Evolutionary conservation across 805 yeast genomes (phyloP).

Genomic region (Nakazawaea populi): DNA sequence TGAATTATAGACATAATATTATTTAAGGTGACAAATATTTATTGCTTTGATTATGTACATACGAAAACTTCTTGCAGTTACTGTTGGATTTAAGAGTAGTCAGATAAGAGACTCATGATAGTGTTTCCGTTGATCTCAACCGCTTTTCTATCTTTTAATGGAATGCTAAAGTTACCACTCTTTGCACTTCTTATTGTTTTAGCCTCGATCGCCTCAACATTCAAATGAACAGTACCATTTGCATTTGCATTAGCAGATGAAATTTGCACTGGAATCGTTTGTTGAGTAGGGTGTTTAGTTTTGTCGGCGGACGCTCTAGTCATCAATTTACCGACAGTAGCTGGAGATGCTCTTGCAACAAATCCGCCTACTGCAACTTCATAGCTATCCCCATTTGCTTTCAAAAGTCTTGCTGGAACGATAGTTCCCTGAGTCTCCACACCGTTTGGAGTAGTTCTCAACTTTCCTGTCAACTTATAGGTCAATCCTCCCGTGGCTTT

Average conservation of each 20-base stretch:
- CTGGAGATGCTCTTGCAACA: conserved; percentile 16
- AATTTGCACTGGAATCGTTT: conserved; percentile 10
- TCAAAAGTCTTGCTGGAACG: conserved; percentile 64
- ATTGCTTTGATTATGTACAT: background rate
- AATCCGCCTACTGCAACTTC: conserved; percentile 56
- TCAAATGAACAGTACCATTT: conserved; percentile 8
- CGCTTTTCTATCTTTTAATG: background rate
- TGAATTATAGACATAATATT: conserved; percentile 1
- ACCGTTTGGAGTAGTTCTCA: conserved; percentile 69
- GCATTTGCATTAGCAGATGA: background rate
- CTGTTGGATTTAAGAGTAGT: background rate
- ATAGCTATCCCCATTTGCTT: conserved; percentile 31
- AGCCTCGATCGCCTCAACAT: conserved; percentile 7
- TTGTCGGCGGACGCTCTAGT: conserved; percentile 9
- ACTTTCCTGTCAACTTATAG: conserved; percentile 62
- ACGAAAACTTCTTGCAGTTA: background rate
- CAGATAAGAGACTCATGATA: conserved; percentile 5
- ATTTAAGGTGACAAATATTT: background rate
- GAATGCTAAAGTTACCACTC: background rate
- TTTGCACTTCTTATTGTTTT: background rate
- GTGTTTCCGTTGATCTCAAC: conserved; percentile 5
- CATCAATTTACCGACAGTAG: conserved; percentile 1
- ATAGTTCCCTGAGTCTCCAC: conserved; percentile 41
- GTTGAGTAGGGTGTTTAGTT: conserved; percentile 10
- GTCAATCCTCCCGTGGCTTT: conserved; percentile 77